Percentiles rank a stretch among this genome's conserved stretches.
Conservation (phyloP, 2,329 filamentous ascomycete genomes). For the Ophiostoma pallidulum region DNA sequence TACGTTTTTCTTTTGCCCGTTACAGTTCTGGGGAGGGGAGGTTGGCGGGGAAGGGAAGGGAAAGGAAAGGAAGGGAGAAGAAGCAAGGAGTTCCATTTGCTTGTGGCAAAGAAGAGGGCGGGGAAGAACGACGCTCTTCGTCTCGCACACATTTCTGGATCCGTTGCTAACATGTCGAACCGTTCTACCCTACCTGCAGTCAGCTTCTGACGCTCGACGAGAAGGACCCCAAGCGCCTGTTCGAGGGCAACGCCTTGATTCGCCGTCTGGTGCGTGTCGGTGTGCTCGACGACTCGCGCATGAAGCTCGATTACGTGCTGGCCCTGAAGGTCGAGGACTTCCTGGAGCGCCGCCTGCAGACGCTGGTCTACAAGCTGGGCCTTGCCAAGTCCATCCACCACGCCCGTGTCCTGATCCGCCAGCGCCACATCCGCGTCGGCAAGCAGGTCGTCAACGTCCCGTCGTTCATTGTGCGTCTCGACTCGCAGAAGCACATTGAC, state of each 20-base stretch:
- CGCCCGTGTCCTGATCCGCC: slow-evolving; percentile 98
- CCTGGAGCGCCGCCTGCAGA: slow-evolving; percentile 99
- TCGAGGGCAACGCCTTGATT: slow-evolving; percentile 99
- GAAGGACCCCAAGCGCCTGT: slow-evolving; percentile 99
- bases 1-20: slow-evolving; percentile 38
- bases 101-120: no score
- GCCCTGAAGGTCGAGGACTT: slow-evolving; percentile 99
- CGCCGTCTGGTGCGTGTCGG: slow-evolving; percentile 98
- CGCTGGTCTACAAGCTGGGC: slow-evolving; percentile 99
- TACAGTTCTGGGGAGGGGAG: no score
- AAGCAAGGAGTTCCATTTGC: no score
- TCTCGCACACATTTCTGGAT: no score
- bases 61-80: no score
- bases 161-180: no score
- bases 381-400: slow-evolving; percentile 99
- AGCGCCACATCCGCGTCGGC: slow-evolving; percentile 99
- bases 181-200: slow-evolving; percentile 44
- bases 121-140: no score
- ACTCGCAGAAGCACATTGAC: slow-evolving; percentile 99
- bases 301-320: slow-evolving; percentile 99
- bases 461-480: slow-evolving; percentile 98
- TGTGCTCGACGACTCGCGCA: slow-evolving; percentile 99
- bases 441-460: slow-evolving; percentile 99
- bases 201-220: slow-evolving; percentile 99
- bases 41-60: no score